A percentile compares a stretch with the other conserved stretches of the same genome.
Conservation (phyloP, 2,329 filamentous ascomycete genomes). For the Hypoxylon sp. region DNA sequence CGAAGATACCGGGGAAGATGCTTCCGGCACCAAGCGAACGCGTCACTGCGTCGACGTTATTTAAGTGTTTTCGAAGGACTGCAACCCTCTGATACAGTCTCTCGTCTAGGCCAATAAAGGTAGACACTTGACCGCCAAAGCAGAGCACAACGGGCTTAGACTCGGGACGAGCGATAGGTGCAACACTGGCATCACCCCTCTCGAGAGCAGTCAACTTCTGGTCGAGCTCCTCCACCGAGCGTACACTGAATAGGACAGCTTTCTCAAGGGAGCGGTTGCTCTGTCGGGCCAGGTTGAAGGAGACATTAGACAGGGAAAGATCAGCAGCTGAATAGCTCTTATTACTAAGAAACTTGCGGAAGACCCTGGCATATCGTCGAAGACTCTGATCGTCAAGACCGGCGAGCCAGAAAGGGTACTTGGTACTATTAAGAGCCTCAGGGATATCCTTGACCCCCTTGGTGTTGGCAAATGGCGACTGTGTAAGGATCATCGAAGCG, state of each 20-base stretch:
- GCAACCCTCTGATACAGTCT: constrained; percentile 48
- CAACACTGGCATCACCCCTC: constrained; percentile 17
- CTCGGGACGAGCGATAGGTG: constrained; percentile 22
- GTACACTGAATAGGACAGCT: constrained; percentile 47
- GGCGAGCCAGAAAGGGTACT: constrained; percentile 38
- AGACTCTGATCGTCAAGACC: constrained; percentile 45
- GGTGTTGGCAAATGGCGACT: constrained; percentile 41
- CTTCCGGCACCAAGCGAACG: constrained; percentile 40
- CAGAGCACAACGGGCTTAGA: constrained; percentile 53
- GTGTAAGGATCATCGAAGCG: constrained; percentile 49
- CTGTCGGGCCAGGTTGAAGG: constrained; percentile 53
- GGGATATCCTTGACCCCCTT: constrained; percentile 18
- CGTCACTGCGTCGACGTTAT: constrained; percentile 39
- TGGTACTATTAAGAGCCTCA: constrained; percentile 3
- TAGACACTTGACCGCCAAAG: constrained; percentile 54
- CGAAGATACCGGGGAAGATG: constrained; percentile 54
- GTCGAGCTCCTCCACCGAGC: constrained; percentile 49
- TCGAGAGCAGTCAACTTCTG: constrained; percentile 39
- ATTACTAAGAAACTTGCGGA: constrained; percentile 39
- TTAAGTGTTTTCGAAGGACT: constrained; percentile 45
- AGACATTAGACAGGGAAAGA: constrained; percentile 46
- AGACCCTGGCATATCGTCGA: constrained; percentile 38
- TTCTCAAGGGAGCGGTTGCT: constrained; percentile 49
- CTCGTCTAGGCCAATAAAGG: constrained; percentile 51
- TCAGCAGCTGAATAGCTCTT: constrained; percentile 38